A percentile compares a stretch with the other conserved stretches of the same genome.
These are phyloP conservation scores for Ceratorhiza oryzae-sativae DNA, from an alignment of 1,284 basidiomycete species.

Conservation along the genomic window DNA sequence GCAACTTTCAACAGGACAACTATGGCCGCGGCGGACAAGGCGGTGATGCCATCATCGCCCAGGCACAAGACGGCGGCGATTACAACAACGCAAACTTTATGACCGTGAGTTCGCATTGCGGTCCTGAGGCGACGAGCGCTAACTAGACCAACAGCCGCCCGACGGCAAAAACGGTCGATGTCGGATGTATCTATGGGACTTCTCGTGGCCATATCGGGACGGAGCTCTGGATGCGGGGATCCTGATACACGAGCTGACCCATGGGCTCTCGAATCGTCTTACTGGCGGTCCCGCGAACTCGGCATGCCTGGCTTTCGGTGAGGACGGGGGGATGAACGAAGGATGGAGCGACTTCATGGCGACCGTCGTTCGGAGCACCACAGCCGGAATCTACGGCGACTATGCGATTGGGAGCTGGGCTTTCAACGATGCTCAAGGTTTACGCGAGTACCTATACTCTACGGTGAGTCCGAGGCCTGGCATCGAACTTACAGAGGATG, in stretches of 20 bases:
- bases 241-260: conserved; percentile 87
- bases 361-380: conserved; percentile 83
- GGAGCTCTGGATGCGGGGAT: conserved; percentile 95
- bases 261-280: conserved; percentile 91
- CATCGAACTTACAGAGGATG: background rate
- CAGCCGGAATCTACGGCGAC: conserved; percentile 72
- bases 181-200: conserved; percentile 98
- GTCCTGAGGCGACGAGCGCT: background rate
- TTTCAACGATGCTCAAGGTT: conserved; percentile 76
- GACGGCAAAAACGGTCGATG: conserved; percentile 79
- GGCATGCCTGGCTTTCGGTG: conserved; percentile 93
- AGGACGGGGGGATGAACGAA: conserved; percentile 96
- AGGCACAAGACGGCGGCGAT: conserved; percentile 93
- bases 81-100: conserved; percentile 79
- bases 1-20: conserved; percentile 99
- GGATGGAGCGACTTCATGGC: conserved; percentile 92
- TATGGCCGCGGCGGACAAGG: conserved; percentile 87
- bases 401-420: conserved; percentile 96
- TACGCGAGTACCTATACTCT: conserved; percentile 89
- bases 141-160: conserved; percentile 45
- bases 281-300: conserved; percentile 95
- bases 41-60: conserved; percentile 89
- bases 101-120: conserved; percentile 47
- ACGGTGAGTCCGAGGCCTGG: conserved; percentile 51
- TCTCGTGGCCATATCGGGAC: conserved; percentile 86